A percentile compares a stretch with the other conserved stretches of the same genome.
These are phyloP conservation scores for Starmerella roubikii DNA, from an alignment of 805 yeast species.

Conservation along the genomic window DNA sequence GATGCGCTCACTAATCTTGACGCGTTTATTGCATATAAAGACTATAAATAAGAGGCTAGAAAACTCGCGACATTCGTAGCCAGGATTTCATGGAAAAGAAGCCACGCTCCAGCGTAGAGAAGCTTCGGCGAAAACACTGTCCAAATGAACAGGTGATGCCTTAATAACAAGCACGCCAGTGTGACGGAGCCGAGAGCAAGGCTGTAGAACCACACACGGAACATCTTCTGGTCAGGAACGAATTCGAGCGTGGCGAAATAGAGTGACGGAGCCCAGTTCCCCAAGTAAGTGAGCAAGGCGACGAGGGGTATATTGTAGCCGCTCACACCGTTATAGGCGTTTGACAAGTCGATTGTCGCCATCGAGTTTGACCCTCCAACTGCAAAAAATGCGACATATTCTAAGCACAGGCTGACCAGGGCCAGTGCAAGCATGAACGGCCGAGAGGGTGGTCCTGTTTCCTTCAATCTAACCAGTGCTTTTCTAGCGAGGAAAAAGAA, in stretches of 20 bases:
- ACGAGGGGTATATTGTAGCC: conserved; percentile 57
- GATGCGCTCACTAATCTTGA: conserved; percentile 54
- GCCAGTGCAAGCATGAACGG: neutral
- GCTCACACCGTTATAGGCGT: conserved; percentile 79
- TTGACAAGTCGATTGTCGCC: conserved; percentile 79
- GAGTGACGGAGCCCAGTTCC: conserved; percentile 79
- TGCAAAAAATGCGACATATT: conserved; percentile 69
- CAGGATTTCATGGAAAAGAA: conserved; percentile 22
- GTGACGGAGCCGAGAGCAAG: conserved; percentile 12
- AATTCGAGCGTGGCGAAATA: conserved; percentile 28
- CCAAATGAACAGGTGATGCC: conserved; percentile 91
- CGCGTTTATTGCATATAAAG: conserved; percentile 67
- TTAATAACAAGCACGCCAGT: conserved; percentile 52
- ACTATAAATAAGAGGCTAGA: neutral
- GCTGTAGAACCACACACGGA: conserved; percentile 20
- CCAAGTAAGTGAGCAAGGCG: conserved; percentile 61
- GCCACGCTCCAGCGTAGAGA: conserved; percentile 69
- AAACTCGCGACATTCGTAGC: conserved; percentile 9
- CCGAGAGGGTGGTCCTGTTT: neutral
- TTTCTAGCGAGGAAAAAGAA: neutral
- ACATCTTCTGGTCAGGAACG: conserved; percentile 27
- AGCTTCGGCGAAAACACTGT: conserved; percentile 93
- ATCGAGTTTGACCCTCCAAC: conserved; percentile 85
- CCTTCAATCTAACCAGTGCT: neutral
- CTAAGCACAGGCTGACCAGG: conserved; percentile 38